Base-by-base conservation (phyloP, 2,329 filamentous ascomycete species). In the Alternaria novae-zelandiae region DNA sequence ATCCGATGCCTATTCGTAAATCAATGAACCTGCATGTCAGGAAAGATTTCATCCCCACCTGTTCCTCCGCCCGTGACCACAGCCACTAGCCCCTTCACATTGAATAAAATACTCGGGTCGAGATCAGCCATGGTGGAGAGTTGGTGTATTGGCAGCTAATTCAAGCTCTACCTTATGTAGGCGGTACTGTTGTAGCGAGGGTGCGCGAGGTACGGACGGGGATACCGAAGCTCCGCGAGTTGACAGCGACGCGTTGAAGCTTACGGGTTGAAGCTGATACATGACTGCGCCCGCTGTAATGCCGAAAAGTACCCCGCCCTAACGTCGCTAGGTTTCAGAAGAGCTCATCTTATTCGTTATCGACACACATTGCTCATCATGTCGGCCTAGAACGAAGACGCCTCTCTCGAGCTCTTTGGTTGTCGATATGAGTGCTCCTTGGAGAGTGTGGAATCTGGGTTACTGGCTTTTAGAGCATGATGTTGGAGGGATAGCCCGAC, bases 21-120 rank as follows among this genome's bases (percentile, higher is more conserved):
- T n/a, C 20, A 23, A 41, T 13, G 55, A 26, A 9, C 10, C 15
- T 12, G 15, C 20, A 23, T n/a, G 3, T 36, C 21, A 28, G 11
- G 25, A 15, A 17, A 28, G 7, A 15, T 1, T 1, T 15, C 7
- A 6, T 28, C 23, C 13, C 36, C 13, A 71, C 69, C 69, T 59
- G 67, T 68, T 26, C 57, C 67, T 41, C 69, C 69, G 21, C 69
- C 69, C 4, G 69, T 71, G 2, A 70, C 56, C 2, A 71, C 69
- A 11, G 69, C 67, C 4, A 71, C 60, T 26, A 71, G 20, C 44
- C 67, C 63, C 17, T 71, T 63, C 11, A 71, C 67, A 41, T 54
- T 55, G 30, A 70, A 71, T 8, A 68, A 53, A 11, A 28, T 59
- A 5, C 36, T 51, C 2, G 65, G 43, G 20, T 59, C 60, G 51